Evolutionary conservation across 805 yeast species (phyloP).

Genomic region (Spathaspora girioi): DNA sequence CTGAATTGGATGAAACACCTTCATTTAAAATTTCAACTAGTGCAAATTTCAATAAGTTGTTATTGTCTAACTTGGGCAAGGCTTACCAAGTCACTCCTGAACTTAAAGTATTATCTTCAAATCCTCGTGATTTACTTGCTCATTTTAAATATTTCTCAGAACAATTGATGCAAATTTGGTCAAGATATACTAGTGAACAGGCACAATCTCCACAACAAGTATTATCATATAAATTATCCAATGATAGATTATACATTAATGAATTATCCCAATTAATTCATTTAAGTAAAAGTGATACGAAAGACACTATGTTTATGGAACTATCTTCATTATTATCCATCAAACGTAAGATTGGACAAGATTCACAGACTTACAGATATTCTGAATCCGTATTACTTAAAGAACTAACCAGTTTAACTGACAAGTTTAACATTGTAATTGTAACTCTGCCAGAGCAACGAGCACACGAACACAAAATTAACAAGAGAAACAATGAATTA

Average conservation of each 20-base stretch:
- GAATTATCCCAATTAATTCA: constrained; percentile 48
- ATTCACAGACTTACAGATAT: constrained; percentile 38
- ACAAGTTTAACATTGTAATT: constrained; percentile 24
- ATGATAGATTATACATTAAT: constrained; percentile 45
- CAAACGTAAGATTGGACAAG: constrained; percentile 39
- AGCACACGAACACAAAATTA: constrained; percentile 8
- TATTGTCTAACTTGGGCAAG: constrained; percentile 12
- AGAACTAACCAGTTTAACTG: constrained; percentile 17
- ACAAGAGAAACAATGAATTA: constrained; percentile 18
- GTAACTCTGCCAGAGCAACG: constrained; percentile 14
- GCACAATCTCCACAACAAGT: constrained; percentile 13
- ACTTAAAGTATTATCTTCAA: constrained; percentile 15
- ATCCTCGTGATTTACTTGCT: constrained; percentile 1
- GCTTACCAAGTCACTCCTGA: constrained; percentile 22
- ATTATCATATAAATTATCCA: constrained; percentile 29
- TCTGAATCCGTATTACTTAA: constrained; percentile 34
- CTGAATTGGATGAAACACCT: not conserved
- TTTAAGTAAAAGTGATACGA: constrained; percentile 21
- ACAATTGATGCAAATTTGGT: constrained; percentile 36
- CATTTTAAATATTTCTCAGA: constrained; percentile 27
- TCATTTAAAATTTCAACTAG: not conserved
- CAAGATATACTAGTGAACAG: constrained; percentile 17
- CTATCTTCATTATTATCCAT: constrained; percentile 41
- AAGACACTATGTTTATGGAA: constrained; percentile 31
- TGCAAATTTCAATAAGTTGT: not conserved